A percentile compares a stretch with the other conserved stretches of the same genome.
Evolutionary conservation across 73 alveolate species (phyloP).

Genomic region (Loxodes magnus): DNA sequence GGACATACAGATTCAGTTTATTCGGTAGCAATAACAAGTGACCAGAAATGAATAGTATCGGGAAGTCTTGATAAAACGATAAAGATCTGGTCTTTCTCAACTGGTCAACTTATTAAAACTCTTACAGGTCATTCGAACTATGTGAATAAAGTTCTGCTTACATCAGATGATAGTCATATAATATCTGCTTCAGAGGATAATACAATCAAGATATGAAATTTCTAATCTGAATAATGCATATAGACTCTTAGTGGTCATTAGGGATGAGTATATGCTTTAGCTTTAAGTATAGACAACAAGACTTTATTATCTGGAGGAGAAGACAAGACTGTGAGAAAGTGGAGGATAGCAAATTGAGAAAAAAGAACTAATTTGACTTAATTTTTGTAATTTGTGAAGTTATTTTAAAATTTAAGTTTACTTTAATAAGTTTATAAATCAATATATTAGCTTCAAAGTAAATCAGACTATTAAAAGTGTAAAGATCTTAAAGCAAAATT

Average conservation of each 20-base stretch:
- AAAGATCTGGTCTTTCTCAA: neutral
- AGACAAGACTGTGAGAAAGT: neutral
- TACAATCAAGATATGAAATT: neutral
- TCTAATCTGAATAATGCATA: neutral
- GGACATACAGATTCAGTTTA: neutral
- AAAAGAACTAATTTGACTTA: no score
- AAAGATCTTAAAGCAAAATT: no score
- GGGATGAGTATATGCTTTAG: neutral
- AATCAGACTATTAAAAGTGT: no score
- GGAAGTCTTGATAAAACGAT: neutral
- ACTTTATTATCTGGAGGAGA: neutral
- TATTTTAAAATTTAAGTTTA: no score
- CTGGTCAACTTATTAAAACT: neutral
- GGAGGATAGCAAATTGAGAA: no score
- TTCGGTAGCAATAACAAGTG: neutral
- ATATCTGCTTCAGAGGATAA: constrained; percentile 1
- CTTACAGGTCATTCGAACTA: neutral
- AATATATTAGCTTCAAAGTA: no score
- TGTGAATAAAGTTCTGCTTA: neutral
- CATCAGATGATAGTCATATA: neutral
- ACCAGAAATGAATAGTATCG: neutral
- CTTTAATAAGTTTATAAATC: no score
- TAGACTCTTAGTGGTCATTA: constrained; percentile 1
- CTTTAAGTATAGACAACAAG: neutral
- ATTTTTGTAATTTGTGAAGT: no score